A percentile compares a stretch with the other conserved stretches of the same genome.
These are phyloP conservation scores for Taiozyma sp. DNA, from an alignment of 1,139 yeast species.

Conservation along the genomic window DNA sequence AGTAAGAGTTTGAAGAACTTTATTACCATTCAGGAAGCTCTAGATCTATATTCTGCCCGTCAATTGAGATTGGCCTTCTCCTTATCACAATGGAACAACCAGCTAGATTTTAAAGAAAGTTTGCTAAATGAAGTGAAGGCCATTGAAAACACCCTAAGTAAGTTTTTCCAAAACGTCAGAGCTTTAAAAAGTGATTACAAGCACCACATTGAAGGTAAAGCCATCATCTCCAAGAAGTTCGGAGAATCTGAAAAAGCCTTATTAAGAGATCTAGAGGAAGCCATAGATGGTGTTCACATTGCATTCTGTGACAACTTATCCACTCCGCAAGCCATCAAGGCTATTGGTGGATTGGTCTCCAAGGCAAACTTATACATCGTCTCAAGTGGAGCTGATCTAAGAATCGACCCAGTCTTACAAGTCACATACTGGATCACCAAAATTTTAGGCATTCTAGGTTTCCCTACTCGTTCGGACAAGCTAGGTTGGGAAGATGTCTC, in stretches of 20 bases:
- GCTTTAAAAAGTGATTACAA: slow-evolving; percentile 64
- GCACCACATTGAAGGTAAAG: slow-evolving; percentile 35
- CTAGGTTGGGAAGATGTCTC: slow-evolving; percentile 70
- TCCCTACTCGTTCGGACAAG: slow-evolving; percentile 58
- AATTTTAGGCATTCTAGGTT: slow-evolving; percentile 69
- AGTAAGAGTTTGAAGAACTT: slow-evolving; percentile 91
- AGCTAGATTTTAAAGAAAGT: slow-evolving; percentile 84
- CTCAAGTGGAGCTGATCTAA: slow-evolving; percentile 42
- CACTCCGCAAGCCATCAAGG: slow-evolving; percentile 68
- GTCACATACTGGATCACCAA: slow-evolving; percentile 66
- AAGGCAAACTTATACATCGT: slow-evolving; percentile 68
- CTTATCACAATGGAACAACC: slow-evolving; percentile 86
- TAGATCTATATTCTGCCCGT: slow-evolving; percentile 61
- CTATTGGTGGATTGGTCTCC: slow-evolving; percentile 62
- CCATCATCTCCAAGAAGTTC: slow-evolving; percentile 50
- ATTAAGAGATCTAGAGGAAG: slow-evolving; percentile 40
- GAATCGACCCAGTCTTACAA: slow-evolving; percentile 61
- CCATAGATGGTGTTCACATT: slow-evolving; percentile 61
- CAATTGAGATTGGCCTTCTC: slow-evolving; percentile 90
- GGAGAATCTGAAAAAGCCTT: slow-evolving; percentile 49
- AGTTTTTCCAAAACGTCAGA: slow-evolving; percentile 78
- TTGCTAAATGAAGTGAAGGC: slow-evolving; percentile 72
- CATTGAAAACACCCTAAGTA: slow-evolving; percentile 66
- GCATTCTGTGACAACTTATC: slow-evolving; percentile 87
- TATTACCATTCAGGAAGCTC: slow-evolving; percentile 90